Evolutionary conservation across 306 rosid species (phyloP), one percentile per base, ranked within the genome.

Genomic region (Gynostemma pentaphyllum): DNA sequence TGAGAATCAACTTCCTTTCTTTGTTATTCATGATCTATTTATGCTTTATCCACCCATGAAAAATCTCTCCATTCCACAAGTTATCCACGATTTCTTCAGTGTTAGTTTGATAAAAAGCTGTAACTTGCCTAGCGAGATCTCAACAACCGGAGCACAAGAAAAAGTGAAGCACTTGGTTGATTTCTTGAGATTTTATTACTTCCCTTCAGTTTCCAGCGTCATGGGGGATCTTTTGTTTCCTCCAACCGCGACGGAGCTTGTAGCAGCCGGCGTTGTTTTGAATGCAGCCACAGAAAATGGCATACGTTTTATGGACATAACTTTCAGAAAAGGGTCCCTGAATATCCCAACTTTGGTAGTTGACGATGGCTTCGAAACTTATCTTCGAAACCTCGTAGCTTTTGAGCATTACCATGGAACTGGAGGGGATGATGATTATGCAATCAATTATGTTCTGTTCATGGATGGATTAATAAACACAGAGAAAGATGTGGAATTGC

Each of bases 1-100:
- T 0, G 91, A 86, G 66, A 89, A 89, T 57, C 90, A 86, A 46
- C 79, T 86, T 14, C 96, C 96, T 0, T 86, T 50, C 61, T 82
- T 76, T 40, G 40, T 89, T 39, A 83, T 89, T 9, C 62, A 80
- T 11, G 37, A 29, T 0, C 32, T 86, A 8, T 89, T 63, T 28
- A 66, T 78, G 22, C 50, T 16, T 4, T 2, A 23, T 62, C 23
- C 8, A 15, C 49, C 9, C 21, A 15, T 2, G 0, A 2, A 0
- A 5, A 0, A 0, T 15, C 2, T 2, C 5, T 4, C 9, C 11
- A n/a, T 45, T 5, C 8, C 1, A 45, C 2, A 1, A 0, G 24
- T 45, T 45, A 19, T n/a, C 7, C 8, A n/a, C 50, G 9, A 0
- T 0, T 45, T 45, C 18, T 4, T 45, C 23, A 16, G 0, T n/a